Conservation (phyloP, 2,329 filamentous ascomycete species). For the Cytospora mali region DNA sequence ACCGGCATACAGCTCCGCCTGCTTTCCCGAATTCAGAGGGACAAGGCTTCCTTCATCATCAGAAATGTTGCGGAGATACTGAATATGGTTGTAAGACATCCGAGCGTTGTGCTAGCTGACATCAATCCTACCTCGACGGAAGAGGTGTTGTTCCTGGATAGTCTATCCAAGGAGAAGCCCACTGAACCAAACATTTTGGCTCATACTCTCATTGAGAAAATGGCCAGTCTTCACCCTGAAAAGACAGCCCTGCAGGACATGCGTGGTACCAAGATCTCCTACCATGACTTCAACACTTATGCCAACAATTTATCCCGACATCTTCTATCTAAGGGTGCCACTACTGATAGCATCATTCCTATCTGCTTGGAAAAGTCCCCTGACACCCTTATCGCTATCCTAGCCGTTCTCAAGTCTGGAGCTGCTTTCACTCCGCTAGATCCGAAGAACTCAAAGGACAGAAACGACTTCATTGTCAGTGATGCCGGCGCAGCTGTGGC, state of each 20-base stretch:
- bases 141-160: background rate
- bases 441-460: conserved; percentile 26
- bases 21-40: background rate
- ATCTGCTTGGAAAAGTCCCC: conserved; percentile 20
- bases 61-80: background rate
- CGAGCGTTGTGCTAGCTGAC: background rate
- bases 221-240: conserved; percentile 2
- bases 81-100: background rate
- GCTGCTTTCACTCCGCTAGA: conserved; percentile 30
- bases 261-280: background rate
- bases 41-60: background rate
- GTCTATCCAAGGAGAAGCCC: background rate
- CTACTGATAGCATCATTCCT: background rate
- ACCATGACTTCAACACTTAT: background rate
- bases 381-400: conserved; percentile 23
- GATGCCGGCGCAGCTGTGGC: conserved; percentile 15
- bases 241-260: background rate
- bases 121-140: background rate
- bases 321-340: conserved; percentile 1
- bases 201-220: conserved; percentile 1
- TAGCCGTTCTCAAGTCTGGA: conserved; percentile 32
- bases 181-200: background rate
- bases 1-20: background rate
- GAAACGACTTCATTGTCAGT: conserved; percentile 28
- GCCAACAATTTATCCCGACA: conserved; percentile 14